Percentiles rank a stretch among this genome's conserved stretches.
phyloP scores from a whole-genome alignment of 2,329 filamentous ascomycete genomes.

The Microthyrium microscopicum region DNA sequence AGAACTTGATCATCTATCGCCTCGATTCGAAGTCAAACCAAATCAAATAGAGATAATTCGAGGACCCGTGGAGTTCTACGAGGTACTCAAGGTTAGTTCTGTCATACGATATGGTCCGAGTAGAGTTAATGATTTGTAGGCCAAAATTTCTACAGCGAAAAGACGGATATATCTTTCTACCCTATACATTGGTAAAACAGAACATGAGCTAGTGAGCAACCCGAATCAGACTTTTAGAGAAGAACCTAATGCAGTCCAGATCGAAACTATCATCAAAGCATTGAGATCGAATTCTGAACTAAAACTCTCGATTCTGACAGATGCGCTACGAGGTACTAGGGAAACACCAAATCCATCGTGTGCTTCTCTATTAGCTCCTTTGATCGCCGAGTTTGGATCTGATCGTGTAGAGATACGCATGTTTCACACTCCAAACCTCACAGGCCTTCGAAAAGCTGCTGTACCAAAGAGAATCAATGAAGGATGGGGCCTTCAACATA shows the following conservation, averaged over 20 bases:
- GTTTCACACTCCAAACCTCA: constrained; percentile 96
- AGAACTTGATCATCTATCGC: constrained; percentile 77
- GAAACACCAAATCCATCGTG: constrained; percentile 76
- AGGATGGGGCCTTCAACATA: constrained; percentile 95
- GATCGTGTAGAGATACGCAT: constrained; percentile 83
- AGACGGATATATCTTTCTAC: constrained; percentile 83
- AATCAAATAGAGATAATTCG: constrained; percentile 65
- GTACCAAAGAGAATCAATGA: constrained; percentile 89
- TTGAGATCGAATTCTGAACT: constrained; percentile 59
- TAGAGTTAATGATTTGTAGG: constrained; percentile 26
- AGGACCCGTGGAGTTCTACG: constrained; percentile 79
- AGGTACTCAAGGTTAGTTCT: constrained; percentile 59
- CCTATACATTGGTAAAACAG: constrained; percentile 86
- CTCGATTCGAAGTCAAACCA: constrained; percentile 73
- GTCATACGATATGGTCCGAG: not conserved
- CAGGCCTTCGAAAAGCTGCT: constrained; percentile 65
- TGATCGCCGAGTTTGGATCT: constrained; percentile 70
- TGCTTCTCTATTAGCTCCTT: constrained; percentile 68
- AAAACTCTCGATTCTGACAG: constrained; percentile 75
- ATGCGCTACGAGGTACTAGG: constrained; percentile 77
- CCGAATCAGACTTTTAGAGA: not conserved
- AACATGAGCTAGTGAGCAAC: constrained; percentile 56
- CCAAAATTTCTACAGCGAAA: constrained; percentile 67
- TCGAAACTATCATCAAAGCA: constrained; percentile 59
- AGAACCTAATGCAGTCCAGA: constrained; percentile 27